Evolutionary conservation across 2,329 filamentous ascomycete genomes (phyloP), one percentile per base, ranked within the genome.

Genomic region (Rhexocercosporidium sp.): DNA sequence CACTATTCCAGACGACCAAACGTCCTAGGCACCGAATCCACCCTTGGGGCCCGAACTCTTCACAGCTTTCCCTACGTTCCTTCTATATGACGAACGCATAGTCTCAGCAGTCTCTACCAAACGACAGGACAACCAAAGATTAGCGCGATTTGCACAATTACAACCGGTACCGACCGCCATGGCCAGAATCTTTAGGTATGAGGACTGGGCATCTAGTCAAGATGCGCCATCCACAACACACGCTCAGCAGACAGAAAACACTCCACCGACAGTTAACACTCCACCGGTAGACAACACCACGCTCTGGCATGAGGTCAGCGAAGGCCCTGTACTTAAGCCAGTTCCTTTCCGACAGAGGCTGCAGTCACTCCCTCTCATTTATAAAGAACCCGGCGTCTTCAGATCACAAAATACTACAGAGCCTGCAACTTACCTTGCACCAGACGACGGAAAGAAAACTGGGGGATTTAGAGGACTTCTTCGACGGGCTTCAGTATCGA

Each of bases 131-230:
- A 16, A 25, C 25, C 25, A 31, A 16, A 27, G 11, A 25, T 16
- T 25, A 18, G 20, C 54, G 27, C 20, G 9, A 41, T 39, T 39
- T 47, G 18, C 57, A 46, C 27, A 7, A n/a, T 11, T 9, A 16
- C 22, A 25, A 20, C 27, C 18, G 16, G 7, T 20, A 37, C 31
- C 31, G 25, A 34, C 4, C 46, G 49, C n/a, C 12, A 76, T 81
- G 70, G 77, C 74, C 69, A 77, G 80, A 71, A 78, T 81, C 67
- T 78, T 81, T 69, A 78, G 79, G 60, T 72, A 81, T 66, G 75
- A 76, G 69, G 81, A 83, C 69, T 82, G 80, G 81, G 78, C 80
- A 49, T 76, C 80, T 25, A 70, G 74, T 61, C 82, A 82, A 70
- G 82, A 85, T 72, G 66, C 71, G 79, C 82, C 73, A 78, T 79